Percentiles rank a stretch among this genome's conserved stretches.
These are phyloP conservation scores for Poa annua DNA, from an alignment of 176 grass and related monocot species.

Conservation along the genomic window DNA sequence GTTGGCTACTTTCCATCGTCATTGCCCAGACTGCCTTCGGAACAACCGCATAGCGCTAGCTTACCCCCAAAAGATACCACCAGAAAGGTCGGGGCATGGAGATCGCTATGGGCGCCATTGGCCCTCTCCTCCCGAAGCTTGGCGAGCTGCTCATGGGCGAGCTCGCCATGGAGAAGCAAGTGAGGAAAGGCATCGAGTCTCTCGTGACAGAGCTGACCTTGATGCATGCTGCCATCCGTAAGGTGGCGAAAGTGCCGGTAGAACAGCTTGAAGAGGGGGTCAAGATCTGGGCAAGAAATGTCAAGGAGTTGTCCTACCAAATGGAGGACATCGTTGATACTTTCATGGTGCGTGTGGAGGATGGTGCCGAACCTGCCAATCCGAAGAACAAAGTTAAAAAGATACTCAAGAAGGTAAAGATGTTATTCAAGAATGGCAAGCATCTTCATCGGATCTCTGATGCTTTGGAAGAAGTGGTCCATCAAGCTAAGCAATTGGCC, in stretches of 20 bases:
- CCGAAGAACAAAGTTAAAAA: background rate
- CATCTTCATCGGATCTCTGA: background rate
- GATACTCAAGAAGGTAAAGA: background rate
- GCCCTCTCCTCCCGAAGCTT: background rate
- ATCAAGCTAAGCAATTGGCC: background rate
- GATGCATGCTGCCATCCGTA: background rate
- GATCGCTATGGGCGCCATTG: background rate
- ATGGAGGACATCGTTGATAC: background rate
- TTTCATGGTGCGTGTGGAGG: background rate
- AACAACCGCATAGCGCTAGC: background rate
- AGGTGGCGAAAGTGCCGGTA: background rate
- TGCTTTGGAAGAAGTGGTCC: background rate
- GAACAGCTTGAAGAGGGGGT: background rate
- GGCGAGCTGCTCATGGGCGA: background rate
- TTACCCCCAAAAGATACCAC: too few relatives aligned
- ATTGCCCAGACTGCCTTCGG: background rate
- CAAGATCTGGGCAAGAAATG: background rate
- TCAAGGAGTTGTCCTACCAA: background rate
- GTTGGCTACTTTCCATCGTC: background rate
- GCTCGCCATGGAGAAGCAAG: background rate
- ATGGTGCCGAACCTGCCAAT: background rate
- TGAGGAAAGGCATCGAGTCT: background rate
- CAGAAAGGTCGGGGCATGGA: background rate
- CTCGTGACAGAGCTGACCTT: background rate
- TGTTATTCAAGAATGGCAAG: background rate